phyloP scores from a whole-genome alignment of 2,329 filamentous ascomycete genomes.

The Macrophomina phaseolina region DNA sequence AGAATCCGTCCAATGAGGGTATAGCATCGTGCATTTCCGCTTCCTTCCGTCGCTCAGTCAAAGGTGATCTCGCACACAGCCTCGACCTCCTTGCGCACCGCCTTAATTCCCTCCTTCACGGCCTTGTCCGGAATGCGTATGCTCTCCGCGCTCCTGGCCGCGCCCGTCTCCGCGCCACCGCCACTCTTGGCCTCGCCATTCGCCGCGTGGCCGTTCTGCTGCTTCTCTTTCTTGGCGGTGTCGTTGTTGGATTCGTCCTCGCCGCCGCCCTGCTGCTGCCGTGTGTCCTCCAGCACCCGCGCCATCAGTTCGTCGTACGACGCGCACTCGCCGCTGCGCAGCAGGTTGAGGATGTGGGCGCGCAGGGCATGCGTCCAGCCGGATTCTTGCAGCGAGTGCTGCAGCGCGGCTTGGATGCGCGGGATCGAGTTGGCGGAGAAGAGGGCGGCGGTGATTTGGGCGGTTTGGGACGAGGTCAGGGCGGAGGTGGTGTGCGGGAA shows the following conservation, averaged over 20 bases:
- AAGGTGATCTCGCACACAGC: conserved; percentile 52
- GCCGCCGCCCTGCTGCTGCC: conserved; percentile 38
- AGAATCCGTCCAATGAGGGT: too few relatives aligned
- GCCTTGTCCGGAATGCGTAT: conserved; percentile 56
- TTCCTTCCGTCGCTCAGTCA: conserved; percentile 26
- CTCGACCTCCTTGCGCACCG: conserved; percentile 59
- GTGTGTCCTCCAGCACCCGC: conserved; percentile 56
- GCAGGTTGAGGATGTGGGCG: conserved; percentile 60
- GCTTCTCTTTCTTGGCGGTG: conserved; percentile 33
- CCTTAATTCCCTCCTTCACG: conserved; percentile 57
- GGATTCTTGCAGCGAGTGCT: conserved; percentile 60
- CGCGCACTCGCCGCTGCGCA: conserved; percentile 63
- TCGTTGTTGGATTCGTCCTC: conserved; percentile 10
- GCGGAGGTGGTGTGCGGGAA: conserved; percentile 44
- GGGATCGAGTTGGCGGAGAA: conserved; percentile 57
- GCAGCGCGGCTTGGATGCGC: conserved; percentile 61
- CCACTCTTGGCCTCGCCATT: conserved; percentile 34
- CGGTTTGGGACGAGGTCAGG: conserved; percentile 48
- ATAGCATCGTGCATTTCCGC: not conserved
- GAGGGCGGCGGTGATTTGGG: conserved; percentile 53
- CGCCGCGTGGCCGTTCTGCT: conserved; percentile 28
- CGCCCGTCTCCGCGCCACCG: conserved; percentile 40
- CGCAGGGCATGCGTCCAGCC: conserved; percentile 65
- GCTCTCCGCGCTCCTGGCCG: conserved; percentile 39
- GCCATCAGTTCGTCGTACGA: conserved; percentile 63